phyloP scores from a whole-genome alignment of 805 yeast genomes.

The Kodamaea lidongshanica region DNA sequence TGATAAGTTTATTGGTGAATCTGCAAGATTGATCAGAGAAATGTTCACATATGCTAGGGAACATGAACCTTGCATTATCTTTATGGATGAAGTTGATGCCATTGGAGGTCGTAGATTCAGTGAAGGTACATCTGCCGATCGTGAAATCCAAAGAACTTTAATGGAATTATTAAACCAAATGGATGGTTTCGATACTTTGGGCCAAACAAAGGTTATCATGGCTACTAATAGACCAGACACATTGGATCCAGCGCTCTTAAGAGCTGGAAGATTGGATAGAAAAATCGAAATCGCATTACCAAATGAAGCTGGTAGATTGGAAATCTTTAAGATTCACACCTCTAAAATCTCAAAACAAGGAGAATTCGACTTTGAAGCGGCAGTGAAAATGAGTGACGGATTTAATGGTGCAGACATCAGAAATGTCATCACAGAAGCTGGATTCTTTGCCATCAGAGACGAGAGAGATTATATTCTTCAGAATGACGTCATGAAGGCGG shows the following conservation, averaged over 20 bases:
- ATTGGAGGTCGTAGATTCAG: conserved; percentile 97
- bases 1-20: conserved; percentile 96
- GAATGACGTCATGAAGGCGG: conserved; percentile 95
- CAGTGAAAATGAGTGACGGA: conserved; percentile 97
- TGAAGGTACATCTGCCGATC: conserved; percentile 97
- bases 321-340: conserved; percentile 90
- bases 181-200: conserved; percentile 97
- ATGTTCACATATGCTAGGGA: conserved; percentile 98
- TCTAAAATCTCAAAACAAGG: conserved; percentile 82
- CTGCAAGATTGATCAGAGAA: conserved; percentile 93
- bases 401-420: conserved; percentile 98
- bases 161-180: conserved; percentile 96
- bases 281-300: conserved; percentile 94
- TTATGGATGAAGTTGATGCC: conserved; percentile 98
- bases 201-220: conserved; percentile 96
- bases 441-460: conserved; percentile 95
- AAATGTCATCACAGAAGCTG: conserved; percentile 97
- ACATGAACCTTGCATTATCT: conserved; percentile 96
- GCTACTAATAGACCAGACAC: conserved; percentile 99
- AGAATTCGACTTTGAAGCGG: conserved; percentile 94
- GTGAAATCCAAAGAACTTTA: conserved; percentile 95
- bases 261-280: conserved; percentile 97
- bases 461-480: conserved; percentile 93
- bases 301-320: conserved; percentile 91
- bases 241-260: conserved; percentile 89